Base-by-base conservation (phyloP, 768 basidiomycete species). In the Lepiota brunneoincarnata region DNA sequence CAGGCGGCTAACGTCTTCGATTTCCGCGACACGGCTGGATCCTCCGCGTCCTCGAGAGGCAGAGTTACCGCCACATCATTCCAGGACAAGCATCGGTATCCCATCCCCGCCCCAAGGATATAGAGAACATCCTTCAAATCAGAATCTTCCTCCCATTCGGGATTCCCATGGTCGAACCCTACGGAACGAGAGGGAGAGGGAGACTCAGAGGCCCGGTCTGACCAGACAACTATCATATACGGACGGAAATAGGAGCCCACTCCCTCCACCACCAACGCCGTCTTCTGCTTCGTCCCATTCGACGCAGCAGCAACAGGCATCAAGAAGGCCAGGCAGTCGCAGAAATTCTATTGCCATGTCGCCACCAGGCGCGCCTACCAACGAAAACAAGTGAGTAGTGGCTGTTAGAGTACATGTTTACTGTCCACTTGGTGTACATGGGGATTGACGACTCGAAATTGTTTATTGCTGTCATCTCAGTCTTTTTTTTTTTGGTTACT, bases 1-100 rank as follows among this genome's bases (percentile, higher is more conserved):
- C 15, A 66, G 80, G 42, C 73, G 81, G 14, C 68, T 46, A 26
- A 45, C 31, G 3, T 31, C 76, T 23, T 81, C 82, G 0, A 65
- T 79, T 37, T 76, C 80, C 18, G 75, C 78, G 11, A 70, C 69
- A 35, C 76, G 83, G 37, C 63, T 80, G 49, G 83, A 85, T 35
- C 72, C 78, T 28, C 65, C 64, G 21, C 69, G 71, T 18, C 46
- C 65, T 26, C 69, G 68, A 49, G 58, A 62, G 3, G 58, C 61
- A 28, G 64, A 69, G 15, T 45, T 65, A 6, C 64, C 71, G n/a
- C 64, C 64, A 28, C 55, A 63, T 9, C 58, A 37, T 31, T 64
- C n/a, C 49, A 47, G 45, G 12, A 39, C 54, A 23, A 37, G 64
- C 45, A 56, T 55, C 18, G 62, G 54, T 12, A 49, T 69, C 41